Evolutionary conservation across 768 basidiomycete species (phyloP).

Genomic region (Aureoboletus auriporus): DNA sequence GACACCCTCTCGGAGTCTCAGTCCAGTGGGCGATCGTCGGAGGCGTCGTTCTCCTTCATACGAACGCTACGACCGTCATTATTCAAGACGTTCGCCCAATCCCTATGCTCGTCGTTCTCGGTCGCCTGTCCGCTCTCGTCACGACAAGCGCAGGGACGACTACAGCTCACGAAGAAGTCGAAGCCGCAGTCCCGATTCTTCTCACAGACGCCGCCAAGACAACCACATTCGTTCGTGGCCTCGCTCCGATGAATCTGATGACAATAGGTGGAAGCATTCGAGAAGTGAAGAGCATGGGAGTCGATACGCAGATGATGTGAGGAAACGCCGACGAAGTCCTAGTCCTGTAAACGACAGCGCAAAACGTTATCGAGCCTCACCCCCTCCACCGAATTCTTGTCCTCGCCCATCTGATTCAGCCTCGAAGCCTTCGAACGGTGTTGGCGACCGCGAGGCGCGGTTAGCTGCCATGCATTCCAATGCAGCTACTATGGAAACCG

Average conservation of each 20-base stretch:
- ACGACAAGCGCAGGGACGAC: conserved; percentile 18
- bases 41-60: conserved; percentile 28
- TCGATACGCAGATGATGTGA: conserved; percentile 29
- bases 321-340: conserved; percentile 38
- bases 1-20: conserved; percentile 30
- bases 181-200: conserved; percentile 28
- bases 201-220: conserved; percentile 9
- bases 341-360: conserved; percentile 27
- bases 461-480: conserved; percentile 84
- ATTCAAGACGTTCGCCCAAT: conserved; percentile 40
- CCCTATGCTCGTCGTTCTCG: conserved; percentile 44
- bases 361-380: conserved; percentile 52
- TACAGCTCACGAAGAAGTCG: conserved; percentile 23
- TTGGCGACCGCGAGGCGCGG: conserved; percentile 71
- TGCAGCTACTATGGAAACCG: conserved; percentile 60
- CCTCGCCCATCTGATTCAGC: conserved; percentile 9
- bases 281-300: conserved; percentile 23
- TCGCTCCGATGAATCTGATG: conserved; percentile 51
- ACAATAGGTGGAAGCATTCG: conserved; percentile 29
- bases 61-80: conserved; percentile 26
- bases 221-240: conserved; percentile 39
- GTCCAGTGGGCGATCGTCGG: conserved; percentile 25
- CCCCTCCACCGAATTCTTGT: conserved; percentile 26
- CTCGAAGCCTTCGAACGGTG: conserved; percentile 19
- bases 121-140: conserved; percentile 36